Evolutionary conservation across 129 eudicot species (phyloP), one percentile per base, ranked within the genome.

Genomic region (Gnaphalium uliginosum): DNA sequence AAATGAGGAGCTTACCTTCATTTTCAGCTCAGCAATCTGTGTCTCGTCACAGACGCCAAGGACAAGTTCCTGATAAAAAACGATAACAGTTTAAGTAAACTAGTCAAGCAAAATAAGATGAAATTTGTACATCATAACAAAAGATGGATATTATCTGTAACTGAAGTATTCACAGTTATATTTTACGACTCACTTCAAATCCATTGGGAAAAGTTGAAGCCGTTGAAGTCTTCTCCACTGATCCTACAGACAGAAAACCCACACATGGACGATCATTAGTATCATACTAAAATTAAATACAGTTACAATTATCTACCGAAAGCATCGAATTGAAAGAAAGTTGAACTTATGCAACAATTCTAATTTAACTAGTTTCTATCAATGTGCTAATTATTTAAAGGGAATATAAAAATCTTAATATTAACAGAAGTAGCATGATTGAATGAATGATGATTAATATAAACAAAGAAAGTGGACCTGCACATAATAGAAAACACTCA

Each of bases 11-110:
- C 68, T 78, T 76, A 88, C 96, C 95, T 93, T 93, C 69, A 93
- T 78, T 81, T 93, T 90, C 68, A 93, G 81, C 85, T 93, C 95
- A 56, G 96, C 98, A 65, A 93, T 86, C 74, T 88, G 86, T 18
- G 98, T 93, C 78, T 88, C 95, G 39, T 93, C 96, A 78, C 98
- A 93, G 65, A 93, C 92, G 24, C 90, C 89, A 48, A 77, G 51
- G 70, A 88, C 83, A 79, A 93, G 88, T 62, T 79, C 89, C 98
- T 93, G 92, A 66, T 23, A 56, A 23, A n/a, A 68, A 70, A 73
- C 30, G 26, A 21, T 35, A 63, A 71, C 71, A 23, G 56, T 69
- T 33, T 48, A 57, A 73, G 75, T 2, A 59, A 24, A 73, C 57
- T 57, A 11, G 33, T 39, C 46, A 68, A 77, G 15, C 30, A 58